Percentiles rank a stretch among this genome's conserved stretches.
These are phyloP conservation scores for Corynascus novoguineensis DNA, from an alignment of 495 filamentous ascomycete species.

Conservation along the genomic window DNA sequence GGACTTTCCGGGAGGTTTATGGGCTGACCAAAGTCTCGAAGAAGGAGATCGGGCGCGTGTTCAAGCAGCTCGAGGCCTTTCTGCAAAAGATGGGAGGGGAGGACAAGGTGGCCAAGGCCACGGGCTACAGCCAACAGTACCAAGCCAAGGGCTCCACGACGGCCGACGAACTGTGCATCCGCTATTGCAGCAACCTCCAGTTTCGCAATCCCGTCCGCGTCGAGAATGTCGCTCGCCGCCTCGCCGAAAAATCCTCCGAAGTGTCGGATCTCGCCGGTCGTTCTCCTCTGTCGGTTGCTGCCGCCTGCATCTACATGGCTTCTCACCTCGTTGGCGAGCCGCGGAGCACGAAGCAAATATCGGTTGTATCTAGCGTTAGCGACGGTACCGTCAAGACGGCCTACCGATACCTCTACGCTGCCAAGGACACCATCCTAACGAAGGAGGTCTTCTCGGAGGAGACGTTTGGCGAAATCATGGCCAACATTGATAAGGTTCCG, in stretches of 20 bases:
- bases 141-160: constrained; percentile 71
- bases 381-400: constrained; percentile 94
- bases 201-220: constrained; percentile 59
- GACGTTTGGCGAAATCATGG: constrained; percentile 47
- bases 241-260: constrained; percentile 67
- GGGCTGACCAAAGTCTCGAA: constrained; percentile 88
- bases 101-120: constrained; percentile 29
- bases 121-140: constrained; percentile 51
- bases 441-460: constrained; percentile 64
- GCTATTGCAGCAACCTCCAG: constrained; percentile 76
- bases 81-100: constrained; percentile 52
- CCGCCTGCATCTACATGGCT: constrained; percentile 93
- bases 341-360: constrained; percentile 81
- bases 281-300: constrained; percentile 88
- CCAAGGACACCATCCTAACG: constrained; percentile 67
- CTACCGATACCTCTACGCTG: constrained; percentile 77
- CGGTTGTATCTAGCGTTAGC: constrained; percentile 73
- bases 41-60: constrained; percentile 94
- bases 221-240: constrained; percentile 62
- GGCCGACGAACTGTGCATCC: constrained; percentile 76
- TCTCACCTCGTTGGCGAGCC: constrained; percentile 72
- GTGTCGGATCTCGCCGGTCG: constrained; percentile 80
- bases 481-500: constrained; percentile 57
- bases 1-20: constrained; percentile 91
- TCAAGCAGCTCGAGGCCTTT: constrained; percentile 88